phyloP scores from a whole-genome alignment of 371 early-diverging fungal genomes.

The Fennellomyces sp. region DNA sequence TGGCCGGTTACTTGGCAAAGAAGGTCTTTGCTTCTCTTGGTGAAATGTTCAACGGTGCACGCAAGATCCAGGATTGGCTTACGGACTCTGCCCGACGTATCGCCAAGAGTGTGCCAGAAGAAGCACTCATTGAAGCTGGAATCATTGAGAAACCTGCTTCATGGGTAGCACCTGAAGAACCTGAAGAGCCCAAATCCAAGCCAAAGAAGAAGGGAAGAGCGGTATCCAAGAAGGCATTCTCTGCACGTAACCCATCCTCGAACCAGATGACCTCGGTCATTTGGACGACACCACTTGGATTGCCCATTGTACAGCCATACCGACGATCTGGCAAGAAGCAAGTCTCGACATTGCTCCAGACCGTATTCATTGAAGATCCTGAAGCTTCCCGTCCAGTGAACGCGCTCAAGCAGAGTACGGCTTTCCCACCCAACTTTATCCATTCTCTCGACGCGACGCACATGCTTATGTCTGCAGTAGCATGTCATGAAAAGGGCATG shows the following conservation, averaged over 20 bases:
- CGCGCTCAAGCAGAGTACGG: slow-evolving; percentile 89
- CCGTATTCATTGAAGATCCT: slow-evolving; percentile 75
- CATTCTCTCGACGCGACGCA: slow-evolving; percentile 98
- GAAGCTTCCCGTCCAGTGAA: slow-evolving; percentile 82
- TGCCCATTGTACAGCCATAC: slow-evolving; percentile 97
- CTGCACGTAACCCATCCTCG: slow-evolving; percentile 47
- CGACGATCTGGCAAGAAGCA: slow-evolving; percentile 70
- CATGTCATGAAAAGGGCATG: slow-evolving; percentile 79
- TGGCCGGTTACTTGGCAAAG: slow-evolving; percentile 78
- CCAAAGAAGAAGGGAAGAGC: slow-evolving; percentile 1
- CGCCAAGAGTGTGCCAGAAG: slow-evolving; percentile 76
- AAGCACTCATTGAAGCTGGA: slow-evolving; percentile 55
- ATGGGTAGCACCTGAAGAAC: background rate
- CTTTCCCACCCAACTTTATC: slow-evolving; percentile 98
- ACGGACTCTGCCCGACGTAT: slow-evolving; percentile 88
- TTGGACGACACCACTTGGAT: slow-evolving; percentile 96
- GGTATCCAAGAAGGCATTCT: slow-evolving; percentile 35
- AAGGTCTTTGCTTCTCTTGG: slow-evolving; percentile 88
- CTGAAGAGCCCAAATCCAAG: slow-evolving; percentile 14
- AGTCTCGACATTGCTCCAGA: slow-evolving; percentile 81
- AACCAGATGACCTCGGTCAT: slow-evolving; percentile 87
- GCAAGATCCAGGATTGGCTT: slow-evolving; percentile 92
- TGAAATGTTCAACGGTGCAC: slow-evolving; percentile 90
- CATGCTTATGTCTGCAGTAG: slow-evolving; percentile 94
- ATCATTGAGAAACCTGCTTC: slow-evolving; percentile 8